Percentiles rank a stretch among this genome's conserved stretches.
Evolutionary conservation across 306 rosid species (phyloP).

Genomic region (Medicago truncatula): DNA sequence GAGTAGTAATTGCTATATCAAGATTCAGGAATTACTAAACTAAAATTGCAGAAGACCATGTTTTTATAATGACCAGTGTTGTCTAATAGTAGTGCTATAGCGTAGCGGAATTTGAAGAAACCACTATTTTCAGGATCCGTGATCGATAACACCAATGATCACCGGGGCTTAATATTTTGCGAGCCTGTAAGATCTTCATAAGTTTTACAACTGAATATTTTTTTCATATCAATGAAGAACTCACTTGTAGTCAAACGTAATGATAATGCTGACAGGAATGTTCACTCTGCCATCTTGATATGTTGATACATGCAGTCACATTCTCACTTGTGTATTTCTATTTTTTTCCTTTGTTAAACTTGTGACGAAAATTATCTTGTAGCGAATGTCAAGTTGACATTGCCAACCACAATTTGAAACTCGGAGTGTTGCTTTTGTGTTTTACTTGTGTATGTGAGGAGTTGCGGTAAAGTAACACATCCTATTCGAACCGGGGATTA

Average conservation of each 20-base stretch:
- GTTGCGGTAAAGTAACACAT: background rate
- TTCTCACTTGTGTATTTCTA: too few relatives aligned
- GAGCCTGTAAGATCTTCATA: background rate
- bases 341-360: too few relatives aligned
- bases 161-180: conserved; percentile 6
- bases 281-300: conserved; percentile 5
- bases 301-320: background rate
- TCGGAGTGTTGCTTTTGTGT: conserved; percentile 3
- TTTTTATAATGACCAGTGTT: background rate
- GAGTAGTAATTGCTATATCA: background rate
- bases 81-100: background rate
- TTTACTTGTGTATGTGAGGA: conserved; percentile 5
- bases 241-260: conserved; percentile 3
- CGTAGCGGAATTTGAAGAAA: background rate
- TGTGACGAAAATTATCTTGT: background rate
- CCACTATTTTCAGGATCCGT: background rate
- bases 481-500: background rate
- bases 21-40: background rate
- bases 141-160: background rate
- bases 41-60: conserved; percentile 3
- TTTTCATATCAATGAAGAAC: background rate
- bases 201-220: background rate
- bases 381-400: background rate
- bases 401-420: background rate
- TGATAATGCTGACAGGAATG: background rate